Evolutionary conservation across 2,329 filamentous ascomycete species (phyloP).

Genomic region (Scorias spongiosa): DNA sequence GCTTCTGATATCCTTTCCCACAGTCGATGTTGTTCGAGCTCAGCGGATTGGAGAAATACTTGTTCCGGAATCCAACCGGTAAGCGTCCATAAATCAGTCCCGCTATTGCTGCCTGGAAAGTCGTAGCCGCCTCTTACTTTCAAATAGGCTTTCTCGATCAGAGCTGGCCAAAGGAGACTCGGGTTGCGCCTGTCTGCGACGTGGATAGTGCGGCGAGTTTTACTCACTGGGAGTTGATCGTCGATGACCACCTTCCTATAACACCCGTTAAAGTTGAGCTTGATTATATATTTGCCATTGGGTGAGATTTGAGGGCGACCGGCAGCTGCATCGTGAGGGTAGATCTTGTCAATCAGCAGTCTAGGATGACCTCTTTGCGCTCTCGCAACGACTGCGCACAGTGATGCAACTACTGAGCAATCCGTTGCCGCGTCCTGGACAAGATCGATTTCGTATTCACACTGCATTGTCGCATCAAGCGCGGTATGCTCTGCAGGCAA

Average conservation of each 20-base stretch:
- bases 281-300: slow-evolving; percentile 80
- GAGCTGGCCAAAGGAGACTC: slow-evolving; percentile 72
- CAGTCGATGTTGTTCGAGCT: slow-evolving; percentile 57
- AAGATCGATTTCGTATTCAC: slow-evolving; percentile 53
- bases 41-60: slow-evolving; percentile 75
- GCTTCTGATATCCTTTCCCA: slow-evolving; percentile 65
- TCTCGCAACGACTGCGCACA: slow-evolving; percentile 66
- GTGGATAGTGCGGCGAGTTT: slow-evolving; percentile 60
- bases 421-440: slow-evolving; percentile 94
- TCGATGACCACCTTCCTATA: slow-evolving; percentile 79
- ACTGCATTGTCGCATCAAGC: slow-evolving; percentile 39
- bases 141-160: slow-evolving; percentile 90
- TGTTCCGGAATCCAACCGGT: slow-evolving; percentile 97
- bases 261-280: slow-evolving; percentile 92
- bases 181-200: slow-evolving; percentile 77
- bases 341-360: slow-evolving; percentile 58
- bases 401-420: slow-evolving; percentile 89
- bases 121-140: slow-evolving; percentile 94
- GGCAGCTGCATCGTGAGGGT: slow-evolving; percentile 52
- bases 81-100: slow-evolving; percentile 82
- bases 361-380: slow-evolving; percentile 54
- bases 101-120: slow-evolving; percentile 93
- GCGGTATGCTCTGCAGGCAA: slow-evolving; percentile 15
- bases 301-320: slow-evolving; percentile 48
- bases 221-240: slow-evolving; percentile 69